These are phyloP conservation scores for Alternaria consortialis DNA, from an alignment of 2,329 filamentous ascomycete species.

Conservation along the genomic window DNA sequence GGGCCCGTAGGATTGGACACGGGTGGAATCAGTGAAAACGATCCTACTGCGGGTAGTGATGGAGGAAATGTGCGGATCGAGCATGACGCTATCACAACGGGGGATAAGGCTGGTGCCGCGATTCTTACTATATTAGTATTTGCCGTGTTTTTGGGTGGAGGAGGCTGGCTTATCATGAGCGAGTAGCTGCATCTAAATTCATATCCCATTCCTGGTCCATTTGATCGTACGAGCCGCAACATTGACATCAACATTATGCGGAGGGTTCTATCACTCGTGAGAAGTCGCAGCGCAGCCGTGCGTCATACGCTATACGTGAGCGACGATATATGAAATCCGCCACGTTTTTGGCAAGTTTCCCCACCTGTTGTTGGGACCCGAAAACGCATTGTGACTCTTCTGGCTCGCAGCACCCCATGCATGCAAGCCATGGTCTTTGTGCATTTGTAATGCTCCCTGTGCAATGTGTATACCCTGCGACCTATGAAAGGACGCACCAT, in stretches of 20 bases:
- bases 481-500: not conserved
- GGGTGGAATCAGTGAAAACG: conserved; percentile 61
- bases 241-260: not conserved
- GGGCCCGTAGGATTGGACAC: conserved; percentile 58
- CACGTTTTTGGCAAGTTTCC: not conserved
- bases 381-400: not conserved
- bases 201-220: not conserved
- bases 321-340: not conserved
- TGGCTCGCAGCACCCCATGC: not conserved
- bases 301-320: not conserved
- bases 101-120: conserved; percentile 72
- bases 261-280: not conserved
- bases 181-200: conserved; percentile 14
- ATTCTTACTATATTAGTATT: conserved; percentile 69
- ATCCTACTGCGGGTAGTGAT: conserved; percentile 52
- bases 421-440: not conserved
- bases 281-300: not conserved
- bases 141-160: conserved; percentile 62
- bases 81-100: conserved; percentile 58
- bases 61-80: conserved; percentile 33
- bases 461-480: not conserved
- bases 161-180: conserved; percentile 58
- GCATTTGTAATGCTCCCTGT: not conserved
- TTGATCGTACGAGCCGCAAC: not conserved
- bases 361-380: not conserved